Base-by-base conservation (phyloP, 73 alveolate species). In the Paramecium bursaria region DNA sequence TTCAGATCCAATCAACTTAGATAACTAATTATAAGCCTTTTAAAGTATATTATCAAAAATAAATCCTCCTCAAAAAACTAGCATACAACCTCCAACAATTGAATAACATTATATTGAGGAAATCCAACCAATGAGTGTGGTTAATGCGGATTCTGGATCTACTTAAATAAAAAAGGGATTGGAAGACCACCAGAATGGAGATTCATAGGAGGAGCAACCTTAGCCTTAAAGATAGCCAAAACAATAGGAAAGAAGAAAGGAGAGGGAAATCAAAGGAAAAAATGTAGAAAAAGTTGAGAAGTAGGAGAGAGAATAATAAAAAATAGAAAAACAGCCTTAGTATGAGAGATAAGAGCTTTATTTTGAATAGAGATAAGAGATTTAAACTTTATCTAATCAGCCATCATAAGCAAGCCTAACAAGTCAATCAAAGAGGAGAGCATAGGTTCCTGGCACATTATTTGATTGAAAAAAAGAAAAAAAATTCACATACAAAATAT, bases 61-160 rank as follows among this genome's bases (percentile, higher is more conserved):
- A 13, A 19, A 57, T 5, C 76, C 82, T 13, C 82, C 55, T 67
- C 21, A 67, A 67, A 21, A 39, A 39, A 7, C 11, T 7, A 11
- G 14, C 11, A 7, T 7, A 39, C 5, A 11, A 5, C 5, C 49
- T 39, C 11, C 49, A 39, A 7, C 5, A 39, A 11, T 5, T 7
- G 49, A 11, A 39, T 39, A 39, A 7, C 11, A 39, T 7, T 39
- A 7, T 39, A 11, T 7, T 7, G 49, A 39, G 5, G 5, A 5
- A 7, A 39, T 39, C 11, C 11, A 39, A 39, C 11, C 5, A 39
- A 39, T 39, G 49, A 25, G 22, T 15, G 19, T 35, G 17, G 82
- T 67, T 9, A 67, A 67, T 15, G 82, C 82, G 3, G 82, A 67
- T 67, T 67, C 82, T 39, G 82, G 82, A 9, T 67, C 82, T 2